Conservation (phyloP, 75 land plant species). For the Azolla pinnata region DNA sequence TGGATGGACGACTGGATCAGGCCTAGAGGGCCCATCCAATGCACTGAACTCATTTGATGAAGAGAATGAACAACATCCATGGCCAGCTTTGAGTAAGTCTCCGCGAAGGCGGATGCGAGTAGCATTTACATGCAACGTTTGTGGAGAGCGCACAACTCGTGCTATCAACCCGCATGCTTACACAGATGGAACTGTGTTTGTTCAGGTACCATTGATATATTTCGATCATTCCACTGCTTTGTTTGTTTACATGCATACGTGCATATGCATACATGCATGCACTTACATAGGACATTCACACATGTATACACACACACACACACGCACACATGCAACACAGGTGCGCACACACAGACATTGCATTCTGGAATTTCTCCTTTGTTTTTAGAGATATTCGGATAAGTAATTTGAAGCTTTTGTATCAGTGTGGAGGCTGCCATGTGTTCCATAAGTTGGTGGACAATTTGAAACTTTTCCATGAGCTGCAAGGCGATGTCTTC, state of each 20-base stretch:
- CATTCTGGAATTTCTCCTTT: background rate
- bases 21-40: conserved; percentile 79
- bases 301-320: background rate
- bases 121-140: conserved; percentile 88
- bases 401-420: background rate
- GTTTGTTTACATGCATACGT: background rate
- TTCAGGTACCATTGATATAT: conserved; percentile 48
- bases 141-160: conserved; percentile 86
- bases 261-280: background rate
- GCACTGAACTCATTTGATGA: conserved; percentile 29
- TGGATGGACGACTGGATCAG: conserved; percentile 96
- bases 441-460: conserved; percentile 89
- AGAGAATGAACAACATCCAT: conserved; percentile 34
- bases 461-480: conserved; percentile 85
- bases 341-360: background rate
- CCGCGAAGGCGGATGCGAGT: conserved; percentile 88
- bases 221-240: background rate
- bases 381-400: background rate
- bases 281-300: background rate
- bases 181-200: conserved; percentile 96
- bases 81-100: conserved; percentile 85
- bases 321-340: background rate
- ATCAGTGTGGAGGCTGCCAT: conserved; percentile 88
- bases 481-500: conserved; percentile 68
- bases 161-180: conserved; percentile 98